Base-by-base conservation (phyloP, 1,284 basidiomycete species). In the Tremellales sp. region DNA sequence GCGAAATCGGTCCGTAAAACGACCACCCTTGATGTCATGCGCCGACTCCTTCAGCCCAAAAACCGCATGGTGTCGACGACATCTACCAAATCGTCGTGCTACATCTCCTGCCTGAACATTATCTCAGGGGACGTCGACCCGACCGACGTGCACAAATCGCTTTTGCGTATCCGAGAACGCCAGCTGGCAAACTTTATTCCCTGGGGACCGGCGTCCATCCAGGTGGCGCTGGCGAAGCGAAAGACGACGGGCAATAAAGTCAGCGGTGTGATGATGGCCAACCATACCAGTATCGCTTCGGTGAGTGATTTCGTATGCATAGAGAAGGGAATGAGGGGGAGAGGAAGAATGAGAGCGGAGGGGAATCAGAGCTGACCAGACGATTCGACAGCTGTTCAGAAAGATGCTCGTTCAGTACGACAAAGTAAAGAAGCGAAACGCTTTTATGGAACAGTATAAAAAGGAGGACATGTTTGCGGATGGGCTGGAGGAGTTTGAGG, bases 61-160 rank as follows among this genome's bases (percentile, higher is more conserved):
- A 99, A 98, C 73, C 85, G 95, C 38, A 91, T 99, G 84, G 94
- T 98, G 2, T 91, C 87, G n/a, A 97, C 93, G 4, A 83, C 82
- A 21, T 85, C 88, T 2, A 90, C 86, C 70, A 91, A 90, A 68
- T 85, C 85, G 0, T 86, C 87, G 1, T 97, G 93, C 68, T 99
- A 97, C 72, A 94, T 99, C 63, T 97, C 92, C 28, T 94, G 94
- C 62, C 78, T 99, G 57, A 97, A 98, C 74, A 97, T 99, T 67
- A 98, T 99, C 54, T 91, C 95, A 67, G 93, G 94, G 29, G 94
- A 98, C 59, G 90, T 98, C 7, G 94, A 98, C 68, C 93, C 95
- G 5, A 93, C 91, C 16, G 95, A 98, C 70, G 95, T 95, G 61
- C 95, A 98, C 72, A 95, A 98, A 81, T 95, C 91, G 13, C 77